Conservation (phyloP, 352 stramenopile species). For the Pythium graminicola region DNA sequence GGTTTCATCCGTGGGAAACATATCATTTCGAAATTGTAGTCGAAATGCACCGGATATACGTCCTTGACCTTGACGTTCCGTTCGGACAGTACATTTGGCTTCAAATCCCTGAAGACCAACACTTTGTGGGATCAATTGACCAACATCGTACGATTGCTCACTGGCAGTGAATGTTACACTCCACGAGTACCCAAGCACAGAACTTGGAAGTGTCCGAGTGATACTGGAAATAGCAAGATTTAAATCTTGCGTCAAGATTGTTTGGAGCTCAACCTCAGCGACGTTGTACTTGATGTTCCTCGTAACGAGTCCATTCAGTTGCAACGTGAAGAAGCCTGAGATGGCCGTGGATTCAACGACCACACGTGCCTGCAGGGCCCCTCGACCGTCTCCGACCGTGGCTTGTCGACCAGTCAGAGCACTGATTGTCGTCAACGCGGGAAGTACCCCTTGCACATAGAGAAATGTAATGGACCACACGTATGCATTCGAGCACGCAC, state of each 20-base stretch:
- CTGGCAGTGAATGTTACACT: constrained; percentile 70
- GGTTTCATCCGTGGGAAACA: constrained; percentile 73
- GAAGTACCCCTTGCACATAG: constrained; percentile 48
- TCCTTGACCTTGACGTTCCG: constrained; percentile 49
- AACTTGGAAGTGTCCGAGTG: constrained; percentile 30
- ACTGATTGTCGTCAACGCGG: constrained; percentile 38
- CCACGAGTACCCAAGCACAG: constrained; percentile 59
- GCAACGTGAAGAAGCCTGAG: constrained; percentile 58
- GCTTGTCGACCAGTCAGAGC: constrained; percentile 46
- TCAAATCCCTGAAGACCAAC: constrained; percentile 55
- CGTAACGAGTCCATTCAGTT: constrained; percentile 45
- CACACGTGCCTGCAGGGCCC: constrained; percentile 32
- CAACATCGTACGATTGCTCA: constrained; percentile 55
- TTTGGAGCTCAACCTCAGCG: constrained; percentile 41
- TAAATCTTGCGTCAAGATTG: constrained; percentile 61
- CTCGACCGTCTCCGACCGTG: constrained; percentile 54
- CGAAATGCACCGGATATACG: constrained; percentile 64
- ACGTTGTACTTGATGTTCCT: constrained; percentile 65
- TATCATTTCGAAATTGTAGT: constrained; percentile 56
- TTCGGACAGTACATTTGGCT: constrained; percentile 39
- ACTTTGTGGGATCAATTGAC: constrained; percentile 40
- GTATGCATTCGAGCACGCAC: constrained; percentile 59
- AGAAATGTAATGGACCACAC: constrained; percentile 79
- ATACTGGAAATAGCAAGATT: constrained; percentile 48
- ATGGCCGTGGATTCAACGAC: constrained; percentile 58